Percentiles rank a stretch among this genome's conserved stretches.
These are phyloP conservation scores for Leonotis leonurus DNA, from an alignment of 257 asterid species.

Conservation along the genomic window DNA sequence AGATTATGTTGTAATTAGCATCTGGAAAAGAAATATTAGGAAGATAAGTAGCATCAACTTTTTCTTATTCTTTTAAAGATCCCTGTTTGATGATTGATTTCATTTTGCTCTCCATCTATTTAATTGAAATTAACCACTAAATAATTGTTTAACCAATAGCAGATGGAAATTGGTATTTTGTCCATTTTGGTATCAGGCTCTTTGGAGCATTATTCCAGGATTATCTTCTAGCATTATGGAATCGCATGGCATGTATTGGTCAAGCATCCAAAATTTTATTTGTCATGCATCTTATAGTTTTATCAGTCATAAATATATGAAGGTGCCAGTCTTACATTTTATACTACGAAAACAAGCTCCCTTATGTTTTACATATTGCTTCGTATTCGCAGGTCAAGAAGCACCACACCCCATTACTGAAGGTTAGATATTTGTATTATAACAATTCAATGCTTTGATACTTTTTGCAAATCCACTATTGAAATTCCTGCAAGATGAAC, in stretches of 20 bases:
- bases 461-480: not conserved
- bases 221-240: not conserved
- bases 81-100: not conserved
- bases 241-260: not conserved
- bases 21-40: not conserved
- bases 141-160: not conserved
- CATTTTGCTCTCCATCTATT: not conserved
- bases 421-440: constrained; percentile 42
- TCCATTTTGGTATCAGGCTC: not conserved
- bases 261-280: not conserved
- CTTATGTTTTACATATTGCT: constrained; percentile 12
- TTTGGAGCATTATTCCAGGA: not conserved
- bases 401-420: constrained; percentile 71
- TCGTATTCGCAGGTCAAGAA: constrained; percentile 64
- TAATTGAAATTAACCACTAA: constrained; percentile 1
- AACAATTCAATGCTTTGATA: not conserved
- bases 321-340: not conserved
- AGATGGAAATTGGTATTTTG: not conserved
- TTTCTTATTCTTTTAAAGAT: not conserved
- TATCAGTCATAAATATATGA: not conserved
- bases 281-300: not conserved
- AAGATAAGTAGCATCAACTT: not conserved
- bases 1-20: not conserved
- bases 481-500: not conserved
- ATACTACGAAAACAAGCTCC: constrained; percentile 9